Conservation (phyloP, 2,329 filamentous ascomycete species). For the Sclerotinia borealis region DNA sequence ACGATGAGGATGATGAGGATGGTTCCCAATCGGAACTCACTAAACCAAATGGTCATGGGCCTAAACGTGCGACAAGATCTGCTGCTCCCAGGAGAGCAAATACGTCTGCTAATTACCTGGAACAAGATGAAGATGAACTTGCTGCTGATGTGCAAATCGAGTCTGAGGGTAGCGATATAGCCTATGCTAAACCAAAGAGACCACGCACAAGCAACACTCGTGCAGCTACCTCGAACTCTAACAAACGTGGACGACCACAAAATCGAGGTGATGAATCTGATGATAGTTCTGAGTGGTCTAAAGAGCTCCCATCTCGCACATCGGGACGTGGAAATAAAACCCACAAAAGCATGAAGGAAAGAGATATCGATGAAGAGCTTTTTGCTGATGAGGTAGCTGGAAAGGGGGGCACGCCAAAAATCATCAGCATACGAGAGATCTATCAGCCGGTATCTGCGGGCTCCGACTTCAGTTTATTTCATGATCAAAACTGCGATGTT, state of each 20-base stretch:
- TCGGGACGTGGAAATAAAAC: conserved; percentile 32
- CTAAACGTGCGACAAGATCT: conserved; percentile 22
- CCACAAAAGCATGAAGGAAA: conserved; percentile 40
- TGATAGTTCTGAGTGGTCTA: conserved; percentile 16
- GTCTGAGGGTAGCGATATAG: conserved; percentile 43
- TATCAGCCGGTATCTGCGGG: conserved; percentile 59
- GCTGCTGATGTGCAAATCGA: conserved; percentile 18
- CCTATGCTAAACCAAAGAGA: conserved; percentile 42
- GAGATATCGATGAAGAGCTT: conserved; percentile 44
- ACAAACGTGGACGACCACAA: conserved; percentile 14
- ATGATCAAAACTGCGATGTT: conserved; percentile 65
- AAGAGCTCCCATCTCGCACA: conserved; percentile 28
- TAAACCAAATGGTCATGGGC: conserved; percentile 3
- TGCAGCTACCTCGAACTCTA: conserved; percentile 9
- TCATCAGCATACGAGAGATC: conserved; percentile 63
- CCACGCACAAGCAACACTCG: background rate
- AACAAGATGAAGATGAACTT: conserved; percentile 25
- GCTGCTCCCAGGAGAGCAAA: conserved; percentile 11
- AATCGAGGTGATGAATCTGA: background rate
- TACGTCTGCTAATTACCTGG: background rate
- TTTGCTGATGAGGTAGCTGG: conserved; percentile 44
- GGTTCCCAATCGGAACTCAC: conserved; percentile 7
- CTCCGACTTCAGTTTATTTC: conserved; percentile 62
- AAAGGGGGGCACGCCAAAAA: conserved; percentile 42
- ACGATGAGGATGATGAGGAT: conserved; percentile 8